Conservation (phyloP, 202 grass and related monocot genomes). For the Setaria viridis region DNA sequence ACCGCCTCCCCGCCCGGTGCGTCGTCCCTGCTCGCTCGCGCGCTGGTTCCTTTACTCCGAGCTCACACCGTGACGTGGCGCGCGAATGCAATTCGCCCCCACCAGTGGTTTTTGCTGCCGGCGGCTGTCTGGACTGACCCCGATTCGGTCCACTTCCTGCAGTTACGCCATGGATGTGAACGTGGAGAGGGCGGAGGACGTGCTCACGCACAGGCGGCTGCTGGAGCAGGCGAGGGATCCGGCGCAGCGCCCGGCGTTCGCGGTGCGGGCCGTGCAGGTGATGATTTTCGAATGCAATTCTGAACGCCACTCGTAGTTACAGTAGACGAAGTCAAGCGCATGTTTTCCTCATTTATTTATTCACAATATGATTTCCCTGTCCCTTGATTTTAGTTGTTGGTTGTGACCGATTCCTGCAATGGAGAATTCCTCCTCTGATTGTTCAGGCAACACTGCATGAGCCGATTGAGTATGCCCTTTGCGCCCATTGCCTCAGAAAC, state of each 20-base stretch:
- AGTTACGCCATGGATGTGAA: constrained; percentile 97
- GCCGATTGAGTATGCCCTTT: neutral
- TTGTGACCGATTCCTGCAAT: constrained; percentile 10
- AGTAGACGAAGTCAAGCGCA: neutral
- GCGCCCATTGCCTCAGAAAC: neutral
- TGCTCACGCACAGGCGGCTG: constrained; percentile 81
- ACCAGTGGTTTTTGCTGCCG: neutral
- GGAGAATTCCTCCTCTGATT: constrained; percentile 17
- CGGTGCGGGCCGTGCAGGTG: constrained; percentile 83
- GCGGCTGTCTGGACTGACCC: constrained; percentile 24
- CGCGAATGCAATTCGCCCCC: constrained; percentile 23
- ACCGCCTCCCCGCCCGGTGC: constrained; percentile 81
- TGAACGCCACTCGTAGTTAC: neutral
- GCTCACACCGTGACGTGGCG: neutral
- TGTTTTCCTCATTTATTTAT: neutral
- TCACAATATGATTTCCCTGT: neutral
- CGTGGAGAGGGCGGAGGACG: constrained; percentile 92
- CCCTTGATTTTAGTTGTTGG: constrained; percentile 24
- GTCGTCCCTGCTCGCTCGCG: neutral
- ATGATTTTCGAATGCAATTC: constrained; percentile 26
- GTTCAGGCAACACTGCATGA: neutral
- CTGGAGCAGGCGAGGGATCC: constrained; percentile 76
- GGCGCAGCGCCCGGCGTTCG: constrained; percentile 68
- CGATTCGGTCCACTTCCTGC: constrained; percentile 15
- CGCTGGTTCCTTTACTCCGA: too few relatives aligned